Conservation (phyloP, 139 green algal genomes). For the Tetraselmis chui region DNA sequence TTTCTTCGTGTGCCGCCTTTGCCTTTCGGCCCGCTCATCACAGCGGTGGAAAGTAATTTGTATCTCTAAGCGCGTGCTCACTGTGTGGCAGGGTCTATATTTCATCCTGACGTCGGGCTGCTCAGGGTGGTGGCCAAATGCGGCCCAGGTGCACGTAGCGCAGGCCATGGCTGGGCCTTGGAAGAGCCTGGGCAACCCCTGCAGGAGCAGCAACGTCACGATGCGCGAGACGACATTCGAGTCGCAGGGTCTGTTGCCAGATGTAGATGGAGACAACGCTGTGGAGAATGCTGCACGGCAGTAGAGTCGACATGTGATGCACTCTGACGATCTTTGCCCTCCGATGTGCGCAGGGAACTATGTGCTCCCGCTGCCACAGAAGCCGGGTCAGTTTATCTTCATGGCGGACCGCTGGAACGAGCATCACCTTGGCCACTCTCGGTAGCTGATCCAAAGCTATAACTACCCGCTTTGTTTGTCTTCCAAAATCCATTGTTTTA, state of each 20-base stretch:
- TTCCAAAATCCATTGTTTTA: neutral
- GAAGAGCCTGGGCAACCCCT: constrained; percentile 31
- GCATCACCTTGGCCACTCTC: constrained; percentile 15
- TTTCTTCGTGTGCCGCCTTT: too few species aligned
- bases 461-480: neutral
- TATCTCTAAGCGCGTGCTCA: too few species aligned
- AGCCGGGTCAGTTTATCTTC: constrained; percentile 19
- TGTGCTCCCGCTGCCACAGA: constrained; percentile 15
- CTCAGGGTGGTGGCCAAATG: constrained; percentile 42
- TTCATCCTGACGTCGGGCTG: constrained; percentile 42
- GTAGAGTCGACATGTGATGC: too few species aligned
- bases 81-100: constrained; percentile 18
- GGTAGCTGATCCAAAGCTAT: neutral
- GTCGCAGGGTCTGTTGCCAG: constrained; percentile 22
- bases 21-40: too few species aligned
- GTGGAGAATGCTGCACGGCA: too few species aligned
- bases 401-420: constrained; percentile 30
- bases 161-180: constrained; percentile 12
- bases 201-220: constrained; percentile 4
- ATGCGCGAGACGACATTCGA: constrained; percentile 16
- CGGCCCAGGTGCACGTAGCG: constrained; percentile 25
- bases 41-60: too few species aligned
- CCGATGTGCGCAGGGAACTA: constrained; percentile 3
- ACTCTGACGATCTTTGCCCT: too few species aligned
- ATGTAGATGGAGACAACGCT: too few species aligned